phyloP scores from a whole-genome alignment of 805 yeast species.

The Kodamaea laetipori region DNA sequence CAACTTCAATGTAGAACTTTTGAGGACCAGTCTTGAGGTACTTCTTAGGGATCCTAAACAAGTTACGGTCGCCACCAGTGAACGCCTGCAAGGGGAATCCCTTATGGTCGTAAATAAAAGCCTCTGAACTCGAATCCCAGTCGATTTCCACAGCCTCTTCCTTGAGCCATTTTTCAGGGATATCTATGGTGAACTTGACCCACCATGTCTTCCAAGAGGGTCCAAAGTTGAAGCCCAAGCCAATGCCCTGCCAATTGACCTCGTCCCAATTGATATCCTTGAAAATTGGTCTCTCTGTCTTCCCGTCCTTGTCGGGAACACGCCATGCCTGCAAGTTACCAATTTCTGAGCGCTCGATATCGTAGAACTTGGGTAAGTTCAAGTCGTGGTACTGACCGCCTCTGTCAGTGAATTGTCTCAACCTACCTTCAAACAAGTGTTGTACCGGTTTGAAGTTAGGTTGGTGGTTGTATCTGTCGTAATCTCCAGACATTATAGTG shows the following conservation, averaged over 20 bases:
- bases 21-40: slow-evolving; percentile 53
- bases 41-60: slow-evolving; percentile 60
- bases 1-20: slow-evolving; percentile 79
- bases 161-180: slow-evolving; percentile 62
- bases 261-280: slow-evolving; percentile 52
- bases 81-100: slow-evolving; percentile 82
- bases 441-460: slow-evolving; percentile 81
- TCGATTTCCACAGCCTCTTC: slow-evolving; percentile 63
- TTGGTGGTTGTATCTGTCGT: slow-evolving; percentile 27
- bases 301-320: slow-evolving; percentile 56
- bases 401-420: slow-evolving; percentile 69
- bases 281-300: slow-evolving; percentile 63
- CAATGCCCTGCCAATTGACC: slow-evolving; percentile 55
- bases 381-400: slow-evolving; percentile 75
- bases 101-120: slow-evolving; percentile 64
- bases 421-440: slow-evolving; percentile 66
- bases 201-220: slow-evolving; percentile 98
- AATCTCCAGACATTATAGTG: neutral
- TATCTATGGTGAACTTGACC: slow-evolving; percentile 69
- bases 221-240: slow-evolving; percentile 76
- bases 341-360: slow-evolving; percentile 54
- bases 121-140: slow-evolving; percentile 89
- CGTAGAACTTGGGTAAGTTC: slow-evolving; percentile 82
- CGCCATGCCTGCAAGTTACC: slow-evolving; percentile 61
- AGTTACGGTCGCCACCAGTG: slow-evolving; percentile 81